Base-by-base conservation (phyloP, 2,329 filamentous ascomycete genomes). In the Didymella exigua region DNA sequence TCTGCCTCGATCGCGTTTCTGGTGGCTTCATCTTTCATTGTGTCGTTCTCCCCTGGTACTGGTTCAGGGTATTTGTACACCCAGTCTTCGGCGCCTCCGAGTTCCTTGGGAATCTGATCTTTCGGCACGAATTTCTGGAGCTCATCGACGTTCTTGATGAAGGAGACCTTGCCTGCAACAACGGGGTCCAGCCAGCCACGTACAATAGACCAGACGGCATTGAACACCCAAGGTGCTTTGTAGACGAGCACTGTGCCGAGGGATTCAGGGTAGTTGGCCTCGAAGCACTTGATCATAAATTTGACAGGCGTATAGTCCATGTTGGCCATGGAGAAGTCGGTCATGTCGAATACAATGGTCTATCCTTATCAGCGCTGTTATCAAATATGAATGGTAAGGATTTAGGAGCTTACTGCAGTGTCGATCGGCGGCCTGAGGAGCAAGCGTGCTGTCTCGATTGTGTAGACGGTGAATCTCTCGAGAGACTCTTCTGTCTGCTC, bases 281-380 rank as follows among this genome's bases (percentile, higher is more conserved):
- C 95, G 71, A 99, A 99, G 75, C 93, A 96, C 76, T 96, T 96
- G 76, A 99, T 97, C 89, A 99, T 97, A 78, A 98, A 99, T 71
- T 96, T 99, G 53, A 99, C 91, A 1, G 95, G 93, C 0, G 90
- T 86, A 74, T 98, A 98, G 75, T 99, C 95, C 95, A 99, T 98
- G 76, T 99, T 99, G 14, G 93, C 89, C 79, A 98, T 82, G 16
- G 89, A 90, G 75, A 98, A 98, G 59, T 88, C 86, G 7, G 90
- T 96, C 91, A 99, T 93, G 74, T 99, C 95, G 70, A 99, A 99
- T 41, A 99, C 79, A 60, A 99, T 86, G 36, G 90, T 95, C 90
- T 96, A 56, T 9, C 26, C 3, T n/a, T 9, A 13, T 23, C 7
- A 40, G 33, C 19, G 7, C 33, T 5, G 3, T 13, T n/a, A 14